phyloP scores from a whole-genome alignment of 148 eudicot genomes.

The Diospyros lotus region DNA sequence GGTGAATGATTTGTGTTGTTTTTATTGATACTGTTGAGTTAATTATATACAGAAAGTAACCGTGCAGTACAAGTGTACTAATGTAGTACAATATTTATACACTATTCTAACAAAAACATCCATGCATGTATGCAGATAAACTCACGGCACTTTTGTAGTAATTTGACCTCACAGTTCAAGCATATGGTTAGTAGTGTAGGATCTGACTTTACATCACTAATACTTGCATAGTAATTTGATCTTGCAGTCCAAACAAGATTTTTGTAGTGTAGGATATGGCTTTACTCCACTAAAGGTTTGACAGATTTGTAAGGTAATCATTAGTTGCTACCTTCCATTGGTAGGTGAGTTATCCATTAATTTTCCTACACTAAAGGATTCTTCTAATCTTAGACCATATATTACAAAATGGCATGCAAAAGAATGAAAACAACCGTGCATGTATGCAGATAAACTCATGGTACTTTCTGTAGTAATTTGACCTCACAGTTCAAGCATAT shows the following conservation, averaged over 20 bases:
- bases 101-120: too few relatives aligned
- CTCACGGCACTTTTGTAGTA: constrained; percentile 1
- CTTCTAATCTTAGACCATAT: not conserved
- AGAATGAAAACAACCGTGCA: constrained; percentile 1
- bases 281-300: not conserved
- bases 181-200: too few relatives aligned
- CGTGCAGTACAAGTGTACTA: too few relatives aligned
- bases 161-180: not conserved
- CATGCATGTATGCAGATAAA: too few relatives aligned
- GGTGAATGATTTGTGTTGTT: too few relatives aligned
- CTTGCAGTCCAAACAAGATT: not conserved
- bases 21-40: too few relatives aligned
- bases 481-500: not conserved
- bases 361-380: not conserved
- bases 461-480: not conserved
- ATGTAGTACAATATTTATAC: too few relatives aligned
- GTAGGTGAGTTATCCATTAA: not conserved
- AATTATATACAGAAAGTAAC: too few relatives aligned
- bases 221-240: too few relatives aligned
- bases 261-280: not conserved
- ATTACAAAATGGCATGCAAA: not conserved
- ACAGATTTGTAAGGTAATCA: not conserved
- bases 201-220: too few relatives aligned
- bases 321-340: constrained; percentile 10
- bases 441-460: not conserved